Conservation (phyloP, 345 rosid species). For the Eucalyptus marginata region DNA sequence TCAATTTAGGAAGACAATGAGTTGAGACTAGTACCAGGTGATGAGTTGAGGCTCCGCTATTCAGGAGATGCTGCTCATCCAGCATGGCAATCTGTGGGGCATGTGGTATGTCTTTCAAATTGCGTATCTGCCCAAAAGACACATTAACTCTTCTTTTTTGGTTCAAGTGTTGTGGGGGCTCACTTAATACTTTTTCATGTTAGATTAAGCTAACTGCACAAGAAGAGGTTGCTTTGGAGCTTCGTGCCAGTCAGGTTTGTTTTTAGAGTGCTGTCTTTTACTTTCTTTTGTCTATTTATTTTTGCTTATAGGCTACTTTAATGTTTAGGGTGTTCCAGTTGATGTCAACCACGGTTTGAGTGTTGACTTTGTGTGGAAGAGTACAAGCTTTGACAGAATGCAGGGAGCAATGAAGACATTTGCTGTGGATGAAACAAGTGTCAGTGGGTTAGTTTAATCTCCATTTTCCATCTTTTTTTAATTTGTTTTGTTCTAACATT, state of each 20-base stretch:
- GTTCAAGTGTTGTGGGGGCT: neutral
- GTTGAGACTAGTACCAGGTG: conserved; percentile 92
- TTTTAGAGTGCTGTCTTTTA: neutral
- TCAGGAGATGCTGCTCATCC: conserved; percentile 99
- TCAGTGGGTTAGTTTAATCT: conserved; percentile 78
- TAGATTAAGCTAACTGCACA: conserved; percentile 96
- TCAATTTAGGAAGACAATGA: conserved; percentile 88
- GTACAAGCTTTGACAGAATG: conserved; percentile 99
- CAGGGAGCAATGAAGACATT: conserved; percentile 99
- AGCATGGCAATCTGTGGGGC: conserved; percentile 99
- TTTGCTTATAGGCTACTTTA: neutral
- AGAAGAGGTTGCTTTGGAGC: conserved; percentile 99
- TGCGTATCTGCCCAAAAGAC: neutral
- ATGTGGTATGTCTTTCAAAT: conserved; percentile 55
- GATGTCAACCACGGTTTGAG: conserved; percentile 91
- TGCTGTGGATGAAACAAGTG: conserved; percentile 99
- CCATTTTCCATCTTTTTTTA: neutral
- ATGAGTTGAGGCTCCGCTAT: conserved; percentile 89
- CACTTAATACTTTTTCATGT: neutral
- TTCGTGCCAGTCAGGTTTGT: conserved; percentile 92
- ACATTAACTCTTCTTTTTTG: neutral
- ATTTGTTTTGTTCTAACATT: neutral
- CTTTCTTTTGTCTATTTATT: neutral
- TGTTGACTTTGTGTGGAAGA: conserved; percentile 99
- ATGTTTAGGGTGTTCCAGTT: conserved; percentile 80